phyloP scores from a whole-genome alignment of 495 filamentous ascomycete species.

The Penicillium steckii region DNA sequence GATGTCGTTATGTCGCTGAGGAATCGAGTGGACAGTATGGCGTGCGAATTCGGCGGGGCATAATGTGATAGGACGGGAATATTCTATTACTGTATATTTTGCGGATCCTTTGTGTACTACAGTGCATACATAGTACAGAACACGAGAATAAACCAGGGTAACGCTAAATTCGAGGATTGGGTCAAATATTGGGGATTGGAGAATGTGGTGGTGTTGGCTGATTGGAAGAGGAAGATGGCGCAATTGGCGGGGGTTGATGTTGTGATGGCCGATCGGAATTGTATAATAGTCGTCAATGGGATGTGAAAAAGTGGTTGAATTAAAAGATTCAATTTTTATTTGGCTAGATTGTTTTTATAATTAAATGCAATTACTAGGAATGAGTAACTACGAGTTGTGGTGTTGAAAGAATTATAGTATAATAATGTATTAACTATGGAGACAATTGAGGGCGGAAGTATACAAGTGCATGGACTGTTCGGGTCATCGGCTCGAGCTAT shows the following conservation, averaged over 20 bases:
- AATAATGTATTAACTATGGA: background rate
- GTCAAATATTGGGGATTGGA: background rate
- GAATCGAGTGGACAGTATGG: constrained; percentile 23
- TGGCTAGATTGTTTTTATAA: no score
- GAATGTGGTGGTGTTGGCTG: constrained; percentile 5
- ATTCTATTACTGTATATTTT: background rate
- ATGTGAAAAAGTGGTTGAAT: no score
- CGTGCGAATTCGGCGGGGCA: constrained; percentile 17
- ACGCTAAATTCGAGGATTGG: background rate
- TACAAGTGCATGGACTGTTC: no score
- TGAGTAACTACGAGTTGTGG: no score
- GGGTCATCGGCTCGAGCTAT: background rate
- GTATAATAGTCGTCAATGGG: background rate
- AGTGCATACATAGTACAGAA: no score
- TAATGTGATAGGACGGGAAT: constrained; percentile 8
- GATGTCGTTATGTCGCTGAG: constrained; percentile 15
- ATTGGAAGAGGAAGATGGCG: constrained; percentile 29
- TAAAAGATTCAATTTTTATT: no score
- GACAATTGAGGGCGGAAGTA: no score
- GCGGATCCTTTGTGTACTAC: background rate
- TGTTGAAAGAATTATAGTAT: no score
- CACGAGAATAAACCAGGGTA: no score
- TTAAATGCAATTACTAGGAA: no score
- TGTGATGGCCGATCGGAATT: constrained; percentile 25
- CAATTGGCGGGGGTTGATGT: constrained; percentile 32